A percentile compares a stretch with the other conserved stretches of the same genome.
Evolutionary conservation across 1,284 basidiomycete genomes (phyloP).

Genomic region (Malassezia cuniculi): DNA sequence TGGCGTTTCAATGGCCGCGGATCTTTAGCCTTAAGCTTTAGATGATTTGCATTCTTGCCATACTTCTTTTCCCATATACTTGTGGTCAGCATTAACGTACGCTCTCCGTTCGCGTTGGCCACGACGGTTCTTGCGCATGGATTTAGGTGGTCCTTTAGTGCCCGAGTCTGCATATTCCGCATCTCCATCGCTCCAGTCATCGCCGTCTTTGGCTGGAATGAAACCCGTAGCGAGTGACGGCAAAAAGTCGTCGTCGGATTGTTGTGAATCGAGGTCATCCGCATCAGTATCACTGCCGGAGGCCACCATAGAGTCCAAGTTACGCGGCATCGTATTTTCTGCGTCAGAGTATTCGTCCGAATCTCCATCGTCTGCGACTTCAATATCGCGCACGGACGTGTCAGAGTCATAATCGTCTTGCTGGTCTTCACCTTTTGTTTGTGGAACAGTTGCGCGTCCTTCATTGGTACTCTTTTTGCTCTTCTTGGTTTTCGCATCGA

Average conservation of each 20-base stretch:
- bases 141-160: conserved; percentile 9
- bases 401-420: no score
- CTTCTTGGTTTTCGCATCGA: no score
- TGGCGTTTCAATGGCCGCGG: no score
- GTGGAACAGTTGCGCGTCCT: no score
- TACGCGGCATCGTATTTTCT: background rate
- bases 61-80: conserved; percentile 16
- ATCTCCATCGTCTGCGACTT: no score
- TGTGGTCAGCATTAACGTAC: conserved; percentile 5
- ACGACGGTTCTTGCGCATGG: conserved; percentile 11
- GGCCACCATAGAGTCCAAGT: conserved; percentile 12
- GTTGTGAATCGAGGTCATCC: no score
- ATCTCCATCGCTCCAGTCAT: conserved; percentile 14
- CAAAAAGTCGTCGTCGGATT: conserved; percentile 4
- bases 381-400: no score
- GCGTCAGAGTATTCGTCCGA: background rate
- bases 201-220: conserved; percentile 5
- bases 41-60: conserved; percentile 10
- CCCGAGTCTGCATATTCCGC: conserved; percentile 10
- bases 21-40: no score
- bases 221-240: conserved; percentile 9
- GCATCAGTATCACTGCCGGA: conserved; percentile 9
- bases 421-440: no score
- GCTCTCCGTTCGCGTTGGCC: conserved; percentile 15
- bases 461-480: no score